Base-by-base conservation (phyloP, 2,329 filamentous ascomycete species). In the Calycina herbarum region DNA sequence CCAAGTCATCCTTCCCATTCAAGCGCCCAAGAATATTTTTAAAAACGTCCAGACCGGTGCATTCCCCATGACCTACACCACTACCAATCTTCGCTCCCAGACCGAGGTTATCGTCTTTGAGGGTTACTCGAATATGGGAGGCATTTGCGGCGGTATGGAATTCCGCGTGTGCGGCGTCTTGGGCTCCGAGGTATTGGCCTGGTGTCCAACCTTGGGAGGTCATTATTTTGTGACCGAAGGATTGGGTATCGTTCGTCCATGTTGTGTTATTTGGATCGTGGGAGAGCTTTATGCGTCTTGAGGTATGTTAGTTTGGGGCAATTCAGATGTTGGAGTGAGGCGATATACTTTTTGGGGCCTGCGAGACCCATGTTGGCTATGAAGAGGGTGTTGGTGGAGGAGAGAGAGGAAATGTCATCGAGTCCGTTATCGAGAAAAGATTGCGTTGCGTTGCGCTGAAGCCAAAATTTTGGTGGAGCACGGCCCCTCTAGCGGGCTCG, bases 181-280 rank as follows among this genome's bases (percentile, higher is more conserved):
- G 85, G 3, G 89, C 91, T 63, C 95, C 95, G 27, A 99, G 86
- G 62, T 87, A 91, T 70, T 90, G 85, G 42, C 95, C 95, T 0
- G 94, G 93, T 67, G 89, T 85, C 95, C 95, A 99, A 70, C 95
- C 95, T 74, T 97, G 93, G 17, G 90, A 84, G 60, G 89, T 87
- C 75, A 99, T 88, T 71, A 98, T 94, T 75, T 89, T 92, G 77
- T 97, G 94, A 72, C 95, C 95, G 77, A 95, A 98, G 63, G 88
- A 89, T 64, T 85, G 85, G 70, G 90, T 92, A 76, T 94, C 90
- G 74, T 89, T 89, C 64, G 90, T 89, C 95, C 95, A 99, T 83
- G 86, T 88, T 59, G 92, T 97, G 78, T 98, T 99, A 80, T 98
- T 97, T 7, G 95, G 95, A 79, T 99, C 95, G 76, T 90, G 85